Percentiles rank a stretch among this genome's conserved stretches.
Conservation (phyloP, 352 stramenopile species). For the Globisporangium camurandrum region DNA sequence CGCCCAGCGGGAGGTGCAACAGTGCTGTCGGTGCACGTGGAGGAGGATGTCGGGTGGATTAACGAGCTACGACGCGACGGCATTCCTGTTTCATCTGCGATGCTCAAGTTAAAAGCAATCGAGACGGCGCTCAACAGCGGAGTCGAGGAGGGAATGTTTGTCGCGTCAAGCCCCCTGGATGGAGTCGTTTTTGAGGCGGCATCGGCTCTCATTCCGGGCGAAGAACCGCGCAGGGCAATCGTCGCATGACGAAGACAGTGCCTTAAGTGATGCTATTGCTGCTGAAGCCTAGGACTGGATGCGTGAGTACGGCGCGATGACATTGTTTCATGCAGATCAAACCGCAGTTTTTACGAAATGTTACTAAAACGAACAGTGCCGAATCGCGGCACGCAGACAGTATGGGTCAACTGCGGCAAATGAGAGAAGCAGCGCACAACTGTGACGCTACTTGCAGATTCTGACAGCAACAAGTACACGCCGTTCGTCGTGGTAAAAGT, state of each 20-base stretch:
- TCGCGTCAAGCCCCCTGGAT: conserved; percentile 3
- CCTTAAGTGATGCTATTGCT: conserved; percentile 2
- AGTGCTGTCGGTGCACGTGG: background rate
- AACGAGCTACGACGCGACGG: conserved; percentile 8
- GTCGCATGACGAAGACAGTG: background rate
- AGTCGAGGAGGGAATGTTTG: background rate
- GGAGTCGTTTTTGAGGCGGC: conserved; percentile 3
- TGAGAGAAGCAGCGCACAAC: conserved; percentile 22
- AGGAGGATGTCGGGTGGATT: conserved; percentile 4
- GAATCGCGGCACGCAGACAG: conserved; percentile 13
- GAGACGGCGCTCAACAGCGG: background rate
- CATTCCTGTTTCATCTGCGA: conserved; percentile 1
- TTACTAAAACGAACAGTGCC: conserved; percentile 13
- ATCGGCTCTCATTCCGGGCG: conserved; percentile 14
- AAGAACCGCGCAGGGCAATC: conserved; percentile 14
- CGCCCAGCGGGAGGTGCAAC: background rate
- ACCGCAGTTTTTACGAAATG: conserved; percentile 22
- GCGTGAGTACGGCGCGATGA: conserved; percentile 7
- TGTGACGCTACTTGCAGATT: conserved; percentile 19
- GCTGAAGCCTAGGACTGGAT: background rate
- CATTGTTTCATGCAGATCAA: conserved; percentile 19
- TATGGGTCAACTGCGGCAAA: conserved; percentile 19
- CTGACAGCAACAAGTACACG: conserved; percentile 17
- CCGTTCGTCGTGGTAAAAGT: conserved; percentile 23
- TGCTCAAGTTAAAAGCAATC: conserved; percentile 1